phyloP scores from a whole-genome alignment of 805 yeast species.

The Alloascoidea africana region DNA sequence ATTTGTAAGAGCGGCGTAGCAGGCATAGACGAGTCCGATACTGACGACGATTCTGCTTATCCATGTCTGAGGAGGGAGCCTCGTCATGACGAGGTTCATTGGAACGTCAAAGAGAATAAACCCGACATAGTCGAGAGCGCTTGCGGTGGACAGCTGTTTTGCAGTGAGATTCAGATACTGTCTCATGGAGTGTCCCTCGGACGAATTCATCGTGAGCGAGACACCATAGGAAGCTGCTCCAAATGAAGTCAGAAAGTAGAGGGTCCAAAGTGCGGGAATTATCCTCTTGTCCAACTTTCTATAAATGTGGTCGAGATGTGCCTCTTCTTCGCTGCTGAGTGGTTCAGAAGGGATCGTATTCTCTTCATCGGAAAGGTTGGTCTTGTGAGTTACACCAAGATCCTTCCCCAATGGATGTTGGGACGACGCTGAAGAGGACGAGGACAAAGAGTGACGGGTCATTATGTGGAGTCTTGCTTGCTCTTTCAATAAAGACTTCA shows the following conservation, averaged over 20 bases:
- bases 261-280: slow-evolving; percentile 70
- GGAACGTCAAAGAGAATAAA: slow-evolving; percentile 78
- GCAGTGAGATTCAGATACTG: slow-evolving; percentile 34
- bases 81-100: slow-evolving; percentile 77
- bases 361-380: neutral
- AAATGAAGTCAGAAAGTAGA: slow-evolving; percentile 67
- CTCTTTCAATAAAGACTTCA: no score
- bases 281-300: slow-evolving; percentile 52
- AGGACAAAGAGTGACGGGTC: no score
- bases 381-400: neutral
- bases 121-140: slow-evolving; percentile 73
- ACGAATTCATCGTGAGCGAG: slow-evolving; percentile 64
- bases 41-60: slow-evolving; percentile 60
- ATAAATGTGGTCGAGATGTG: slow-evolving; percentile 40
- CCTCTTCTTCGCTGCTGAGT: slow-evolving; percentile 17
- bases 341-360: slow-evolving; percentile 8
- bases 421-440: no score
- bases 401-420: no score
- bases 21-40: slow-evolving; percentile 65
- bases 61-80: slow-evolving; percentile 76
- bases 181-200: slow-evolving; percentile 41
- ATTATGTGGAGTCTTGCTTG: no score
- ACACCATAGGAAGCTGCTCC: slow-evolving; percentile 68
- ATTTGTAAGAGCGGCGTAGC: slow-evolving; percentile 47
- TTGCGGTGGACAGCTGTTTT: slow-evolving; percentile 55